A percentile compares a stretch with the other conserved stretches of the same genome.
These are phyloP conservation scores for Pelargonium nanum DNA, from an alignment of 345 rosid species.

Conservation along the genomic window DNA sequence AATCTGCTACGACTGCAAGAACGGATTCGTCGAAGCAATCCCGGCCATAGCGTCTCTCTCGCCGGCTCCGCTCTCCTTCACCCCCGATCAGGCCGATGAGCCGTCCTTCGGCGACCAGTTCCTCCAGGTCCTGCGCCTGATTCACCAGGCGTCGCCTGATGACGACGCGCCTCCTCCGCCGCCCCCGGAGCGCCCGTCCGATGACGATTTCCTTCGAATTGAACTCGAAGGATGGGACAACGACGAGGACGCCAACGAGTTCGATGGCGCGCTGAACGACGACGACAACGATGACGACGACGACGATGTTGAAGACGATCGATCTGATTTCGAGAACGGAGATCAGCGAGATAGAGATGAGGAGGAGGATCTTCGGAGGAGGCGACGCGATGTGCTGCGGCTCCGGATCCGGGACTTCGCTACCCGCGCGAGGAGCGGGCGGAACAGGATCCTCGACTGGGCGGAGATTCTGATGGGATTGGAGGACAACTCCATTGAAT, in stretches of 20 bases:
- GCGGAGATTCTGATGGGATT: conserved; percentile 61
- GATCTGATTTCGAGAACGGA: conserved; percentile 20
- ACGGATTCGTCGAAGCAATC: conserved; percentile 60
- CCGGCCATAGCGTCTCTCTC: conserved; percentile 21
- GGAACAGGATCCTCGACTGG: conserved; percentile 64
- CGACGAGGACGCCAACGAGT: conserved; percentile 39
- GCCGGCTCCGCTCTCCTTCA: conserved; percentile 24
- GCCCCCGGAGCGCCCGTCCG: conserved; percentile 29
- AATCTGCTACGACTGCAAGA: conserved; percentile 58
- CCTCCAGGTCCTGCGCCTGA: conserved; percentile 47
- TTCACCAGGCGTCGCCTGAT: conserved; percentile 41
- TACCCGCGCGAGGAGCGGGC: conserved; percentile 42
- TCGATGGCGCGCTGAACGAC: conserved; percentile 21
- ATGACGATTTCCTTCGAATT: conserved; percentile 39
- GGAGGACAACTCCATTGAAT: conserved; percentile 55
- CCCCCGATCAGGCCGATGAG: conserved; percentile 41
- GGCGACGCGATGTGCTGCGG: conserved; percentile 23
- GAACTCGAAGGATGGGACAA: conserved; percentile 53
- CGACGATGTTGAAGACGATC: conserved; percentile 24
- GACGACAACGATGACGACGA: conserved; percentile 10
- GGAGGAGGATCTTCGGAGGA: conserved; percentile 33
- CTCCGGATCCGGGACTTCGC: conserved; percentile 26
- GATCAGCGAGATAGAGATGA: conserved; percentile 20
- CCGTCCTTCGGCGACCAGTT: conserved; percentile 48
- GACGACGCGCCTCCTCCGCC: conserved; percentile 40